Conservation (phyloP, 306 rosid genomes). For the Mucuna pruriens region DNA sequence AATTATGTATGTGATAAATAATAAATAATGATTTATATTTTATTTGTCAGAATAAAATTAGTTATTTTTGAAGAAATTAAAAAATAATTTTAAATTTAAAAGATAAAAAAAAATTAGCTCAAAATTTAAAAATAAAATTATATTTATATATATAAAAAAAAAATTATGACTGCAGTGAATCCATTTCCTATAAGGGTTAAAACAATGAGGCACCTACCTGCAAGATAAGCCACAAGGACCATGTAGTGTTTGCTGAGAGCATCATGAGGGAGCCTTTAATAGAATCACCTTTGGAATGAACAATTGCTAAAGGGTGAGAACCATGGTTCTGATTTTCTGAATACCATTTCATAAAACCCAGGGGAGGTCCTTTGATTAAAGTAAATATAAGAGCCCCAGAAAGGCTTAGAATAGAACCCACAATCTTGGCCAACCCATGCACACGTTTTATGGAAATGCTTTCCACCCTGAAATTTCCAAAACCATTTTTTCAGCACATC, state of each 20-base stretch:
- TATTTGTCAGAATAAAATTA: too few relatives aligned
- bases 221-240: constrained; percentile 90
- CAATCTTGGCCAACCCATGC: constrained; percentile 78
- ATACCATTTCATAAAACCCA: constrained; percentile 60
- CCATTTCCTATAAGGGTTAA: too few relatives aligned
- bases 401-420: constrained; percentile 67
- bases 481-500: neutral
- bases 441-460: constrained; percentile 51
- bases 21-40: too few relatives aligned
- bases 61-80: too few relatives aligned
- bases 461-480: constrained; percentile 65
- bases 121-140: too few relatives aligned
- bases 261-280: constrained; percentile 74
- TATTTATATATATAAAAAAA: too few relatives aligned
- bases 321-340: constrained; percentile 29
- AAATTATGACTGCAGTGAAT: too few relatives aligned
- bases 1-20: too few relatives aligned
- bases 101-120: too few relatives aligned
- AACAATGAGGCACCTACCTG: constrained; percentile 61
- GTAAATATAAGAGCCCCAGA: constrained; percentile 82
- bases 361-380: constrained; percentile 70
- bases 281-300: constrained; percentile 49
- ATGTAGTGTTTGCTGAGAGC: constrained; percentile 78
- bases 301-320: constrained; percentile 3
- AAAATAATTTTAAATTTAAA: too few relatives aligned